Evolutionary conservation across 176 grass and related monocot genomes (phyloP).

Genomic region (Tillandsia leiboldiana): DNA sequence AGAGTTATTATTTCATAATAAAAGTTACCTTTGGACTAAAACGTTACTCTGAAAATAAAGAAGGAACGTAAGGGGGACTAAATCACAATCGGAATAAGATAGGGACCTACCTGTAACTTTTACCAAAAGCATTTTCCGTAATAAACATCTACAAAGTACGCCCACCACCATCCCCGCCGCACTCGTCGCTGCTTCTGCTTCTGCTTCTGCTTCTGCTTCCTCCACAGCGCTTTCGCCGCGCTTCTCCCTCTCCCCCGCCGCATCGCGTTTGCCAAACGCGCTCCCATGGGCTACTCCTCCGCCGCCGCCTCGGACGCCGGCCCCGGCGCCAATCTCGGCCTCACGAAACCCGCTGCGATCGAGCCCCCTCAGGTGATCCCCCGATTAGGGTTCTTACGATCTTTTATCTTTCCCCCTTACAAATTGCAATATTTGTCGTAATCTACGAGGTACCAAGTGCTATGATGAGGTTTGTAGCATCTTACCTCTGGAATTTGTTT

Average conservation of each 20-base stretch:
- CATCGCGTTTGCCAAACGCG: constrained; percentile 23
- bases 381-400: not conserved
- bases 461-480: too few species aligned
- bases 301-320: constrained; percentile 7
- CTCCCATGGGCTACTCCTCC: constrained; percentile 58
- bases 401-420: not conserved
- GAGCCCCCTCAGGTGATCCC: constrained; percentile 61
- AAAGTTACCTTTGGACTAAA: too few species aligned
- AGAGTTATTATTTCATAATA: too few species aligned
- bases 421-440: constrained; percentile 5
- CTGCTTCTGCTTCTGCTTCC: constrained; percentile 1
- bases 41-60: too few species aligned
- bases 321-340: constrained; percentile 36
- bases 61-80: too few species aligned
- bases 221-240: not conserved
- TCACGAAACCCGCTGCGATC: constrained; percentile 59
- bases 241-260: constrained; percentile 1
- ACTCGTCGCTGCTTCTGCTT: constrained; percentile 12
- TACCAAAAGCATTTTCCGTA: too few species aligned
- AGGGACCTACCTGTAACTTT: too few species aligned
- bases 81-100: too few species aligned
- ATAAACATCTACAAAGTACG: too few species aligned
- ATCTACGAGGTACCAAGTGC: not conserved
- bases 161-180: too few species aligned
- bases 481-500: not conserved